phyloP scores from a whole-genome alignment of 2,329 filamentous ascomycete genomes.

The Ciborinia camelliae region DNA sequence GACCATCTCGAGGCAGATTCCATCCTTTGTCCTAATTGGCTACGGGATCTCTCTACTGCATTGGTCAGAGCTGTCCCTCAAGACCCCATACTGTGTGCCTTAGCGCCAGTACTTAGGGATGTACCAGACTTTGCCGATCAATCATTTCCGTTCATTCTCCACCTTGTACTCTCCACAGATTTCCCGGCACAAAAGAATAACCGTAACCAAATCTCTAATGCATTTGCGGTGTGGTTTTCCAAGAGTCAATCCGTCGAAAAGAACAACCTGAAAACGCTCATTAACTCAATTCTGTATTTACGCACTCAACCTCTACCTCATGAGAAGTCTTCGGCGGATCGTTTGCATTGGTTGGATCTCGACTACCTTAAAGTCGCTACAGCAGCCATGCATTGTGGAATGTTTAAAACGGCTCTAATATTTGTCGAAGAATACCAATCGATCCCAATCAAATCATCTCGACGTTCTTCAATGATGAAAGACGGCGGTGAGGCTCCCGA shows the following conservation, averaged over 20 bases:
- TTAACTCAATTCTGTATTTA: constrained; percentile 84
- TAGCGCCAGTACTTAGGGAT: constrained; percentile 62
- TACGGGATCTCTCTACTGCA: constrained; percentile 57
- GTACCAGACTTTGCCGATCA: constrained; percentile 69
- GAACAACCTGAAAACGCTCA: constrained; percentile 66
- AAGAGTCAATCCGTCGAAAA: constrained; percentile 45
- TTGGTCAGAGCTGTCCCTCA: constrained; percentile 57
- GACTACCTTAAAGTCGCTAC: constrained; percentile 67
- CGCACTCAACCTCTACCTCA: constrained; percentile 71
- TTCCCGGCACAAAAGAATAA: constrained; percentile 57
- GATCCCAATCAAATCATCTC: constrained; percentile 54
- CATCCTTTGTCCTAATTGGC: constrained; percentile 54
- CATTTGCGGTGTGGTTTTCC: constrained; percentile 62
- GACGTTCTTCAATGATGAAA: constrained; percentile 61
- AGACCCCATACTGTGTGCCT: constrained; percentile 65
- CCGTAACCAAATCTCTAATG: constrained; percentile 61
- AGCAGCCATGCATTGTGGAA: constrained; percentile 72
- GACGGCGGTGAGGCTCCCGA: constrained; percentile 39
- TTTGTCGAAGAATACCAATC: constrained; percentile 72
- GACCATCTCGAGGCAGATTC: constrained; percentile 23
- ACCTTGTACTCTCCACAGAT: constrained; percentile 72
- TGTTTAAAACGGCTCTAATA: constrained; percentile 82
- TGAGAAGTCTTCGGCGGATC: constrained; percentile 75
- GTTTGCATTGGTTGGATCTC: constrained; percentile 80
- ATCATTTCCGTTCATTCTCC: constrained; percentile 79